A percentile compares a stretch with the other conserved stretches of the same genome.
phyloP scores from a whole-genome alignment of 2,329 filamentous ascomycete species.

The Neofusicoccum sp. region DNA sequence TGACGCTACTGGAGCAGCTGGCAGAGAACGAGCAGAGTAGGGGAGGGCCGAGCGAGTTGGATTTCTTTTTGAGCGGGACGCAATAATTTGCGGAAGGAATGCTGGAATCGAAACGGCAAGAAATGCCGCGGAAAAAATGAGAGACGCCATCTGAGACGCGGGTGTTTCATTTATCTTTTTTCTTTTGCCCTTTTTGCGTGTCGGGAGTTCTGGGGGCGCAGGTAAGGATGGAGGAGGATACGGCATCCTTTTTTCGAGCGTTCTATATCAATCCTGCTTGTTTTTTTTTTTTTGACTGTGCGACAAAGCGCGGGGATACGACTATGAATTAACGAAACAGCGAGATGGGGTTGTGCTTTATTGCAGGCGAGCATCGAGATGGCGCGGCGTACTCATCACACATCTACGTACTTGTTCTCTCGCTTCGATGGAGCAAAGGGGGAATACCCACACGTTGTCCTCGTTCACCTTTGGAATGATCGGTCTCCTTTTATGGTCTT shows the following conservation, averaged over 20 bases:
- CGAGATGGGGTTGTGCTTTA: too few species aligned
- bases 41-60: slow-evolving; percentile 72
- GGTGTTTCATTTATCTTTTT: not conserved
- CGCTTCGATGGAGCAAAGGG: slow-evolving; percentile 14
- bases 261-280: too few species aligned
- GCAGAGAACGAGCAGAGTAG: slow-evolving; percentile 76
- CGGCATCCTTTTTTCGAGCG: too few species aligned
- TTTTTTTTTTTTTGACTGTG: not conserved
- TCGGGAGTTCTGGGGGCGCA: not conserved
- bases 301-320: too few species aligned
- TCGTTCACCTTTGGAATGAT: not conserved
- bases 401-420: too few species aligned
- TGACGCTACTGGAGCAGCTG: slow-evolving; percentile 77
- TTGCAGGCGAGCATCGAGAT: too few species aligned
- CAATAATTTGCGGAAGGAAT: not conserved
- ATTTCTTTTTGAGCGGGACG: slow-evolving; percentile 66
- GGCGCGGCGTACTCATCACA: too few species aligned
- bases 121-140: not conserved
- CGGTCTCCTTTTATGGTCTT: too few species aligned
- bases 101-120: not conserved
- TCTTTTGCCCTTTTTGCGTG: not conserved
- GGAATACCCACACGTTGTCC: slow-evolving; percentile 10
- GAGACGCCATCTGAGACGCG: too few species aligned
- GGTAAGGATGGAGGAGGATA: not conserved
- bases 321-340: too few species aligned